A percentile compares a stretch with the other conserved stretches of the same genome.
phyloP scores from a whole-genome alignment of 768 basidiomycete genomes.

The Lactifluus rugatus region DNA sequence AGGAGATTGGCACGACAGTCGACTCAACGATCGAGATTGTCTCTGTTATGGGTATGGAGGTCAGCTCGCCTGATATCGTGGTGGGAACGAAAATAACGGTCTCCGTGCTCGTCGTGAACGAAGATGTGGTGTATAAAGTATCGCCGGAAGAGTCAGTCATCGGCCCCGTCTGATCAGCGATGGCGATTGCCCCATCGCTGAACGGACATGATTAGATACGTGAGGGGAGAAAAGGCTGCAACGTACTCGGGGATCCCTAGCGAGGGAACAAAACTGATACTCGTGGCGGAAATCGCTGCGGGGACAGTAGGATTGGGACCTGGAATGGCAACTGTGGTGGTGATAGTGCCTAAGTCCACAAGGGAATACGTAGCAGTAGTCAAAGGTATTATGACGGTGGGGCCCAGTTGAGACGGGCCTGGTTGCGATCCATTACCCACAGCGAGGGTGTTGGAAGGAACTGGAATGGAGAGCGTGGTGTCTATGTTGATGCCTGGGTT shows the following conservation, averaged over 20 bases:
- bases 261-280: neutral
- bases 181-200: neutral
- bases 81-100: neutral
- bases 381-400: neutral
- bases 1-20: neutral
- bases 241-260: neutral
- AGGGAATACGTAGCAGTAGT: neutral
- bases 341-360: neutral
- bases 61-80: neutral
- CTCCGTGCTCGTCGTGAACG: neutral
- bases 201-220: neutral
- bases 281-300: neutral
- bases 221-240: neutral
- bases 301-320: neutral
- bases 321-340: neutral
- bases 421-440: too few species aligned
- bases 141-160: too few species aligned
- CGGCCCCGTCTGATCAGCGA: neutral
- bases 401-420: neutral
- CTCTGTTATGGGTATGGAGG: neutral
- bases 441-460: too few species aligned
- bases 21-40: neutral
- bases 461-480: too few species aligned
- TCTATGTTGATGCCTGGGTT: too few species aligned
- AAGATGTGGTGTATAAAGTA: neutral